Base-by-base conservation (phyloP, 768 basidiomycete species). In the Suillus spraguei region DNA sequence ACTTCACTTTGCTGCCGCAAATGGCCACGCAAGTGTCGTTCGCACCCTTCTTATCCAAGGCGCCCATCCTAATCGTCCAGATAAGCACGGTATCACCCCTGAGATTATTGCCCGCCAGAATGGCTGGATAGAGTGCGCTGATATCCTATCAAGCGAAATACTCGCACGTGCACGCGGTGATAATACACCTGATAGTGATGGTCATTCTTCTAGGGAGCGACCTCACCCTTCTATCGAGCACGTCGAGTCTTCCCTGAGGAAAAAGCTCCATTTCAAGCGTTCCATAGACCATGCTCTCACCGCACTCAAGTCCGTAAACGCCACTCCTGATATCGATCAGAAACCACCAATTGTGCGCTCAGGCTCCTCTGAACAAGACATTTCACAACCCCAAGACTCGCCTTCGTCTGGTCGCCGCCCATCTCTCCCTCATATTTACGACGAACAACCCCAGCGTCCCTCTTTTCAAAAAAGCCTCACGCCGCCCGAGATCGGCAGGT, bases 1-100 rank as follows among this genome's bases (percentile, higher is more conserved):
- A 0, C 87, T 99, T 32, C 97, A 99, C 74, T 99, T 98, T 73
- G 97, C 97, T 16, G 91, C 95, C 39, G 95, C 97, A 35, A 95
- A 97, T 69, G 96, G 96, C 4, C 94, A 99, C 77, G 85, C 85
- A 36, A 76, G 82, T 32, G 87, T 95, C 68, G 86, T 95, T 52
- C 83, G 82, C 64, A 86, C 91, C 41, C 87, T 99, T 49, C 87
- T 99, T 44, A 84, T 89, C 20, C 88, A 87, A 66, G 95, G 95
- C 55, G 97, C 97, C 9, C 83, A 87, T 63, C 86, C 95, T 24
- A 82, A 90, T 74, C 86, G 88, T 50, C 74, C 89, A 6, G 97
- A 99, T 79, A 99, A 99, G 74, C 90, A 95, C 77, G 95, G 94
- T 5, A 80, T 94, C 65, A 96, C 92, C 2, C 91, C 97, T 24